Conservation (phyloP, 805 yeast genomes). For the Candida caryicola region DNA sequence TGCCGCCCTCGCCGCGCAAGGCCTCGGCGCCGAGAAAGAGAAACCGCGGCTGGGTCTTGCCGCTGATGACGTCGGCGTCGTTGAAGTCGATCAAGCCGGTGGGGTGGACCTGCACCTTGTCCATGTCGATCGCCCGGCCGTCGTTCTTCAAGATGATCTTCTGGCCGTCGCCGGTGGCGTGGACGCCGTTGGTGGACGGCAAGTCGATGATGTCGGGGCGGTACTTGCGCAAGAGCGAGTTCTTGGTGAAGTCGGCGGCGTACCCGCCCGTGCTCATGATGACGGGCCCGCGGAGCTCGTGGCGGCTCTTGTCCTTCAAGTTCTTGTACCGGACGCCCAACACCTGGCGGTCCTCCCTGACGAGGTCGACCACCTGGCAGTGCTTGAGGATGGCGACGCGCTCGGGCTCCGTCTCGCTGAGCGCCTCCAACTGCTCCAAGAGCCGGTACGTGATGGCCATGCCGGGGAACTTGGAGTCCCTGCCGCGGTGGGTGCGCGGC, state of each 20-base stretch:
- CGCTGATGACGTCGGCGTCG: constrained; percentile 43
- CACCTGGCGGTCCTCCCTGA: constrained; percentile 25
- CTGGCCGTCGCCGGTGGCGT: constrained; percentile 65
- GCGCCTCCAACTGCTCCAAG: constrained; percentile 48
- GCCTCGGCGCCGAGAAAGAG: constrained; percentile 65
- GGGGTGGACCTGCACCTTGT: constrained; percentile 66
- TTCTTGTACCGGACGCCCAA: constrained; percentile 33
- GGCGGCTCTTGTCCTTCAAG: constrained; percentile 28
- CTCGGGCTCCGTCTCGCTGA: constrained; percentile 43
- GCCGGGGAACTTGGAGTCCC: constrained; percentile 62
- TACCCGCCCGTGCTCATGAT: constrained; percentile 65
- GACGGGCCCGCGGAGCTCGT: constrained; percentile 51
- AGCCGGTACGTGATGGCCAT: constrained; percentile 60
- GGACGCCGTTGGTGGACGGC: constrained; percentile 60
- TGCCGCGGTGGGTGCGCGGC: constrained; percentile 79
- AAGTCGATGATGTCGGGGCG: constrained; percentile 56
- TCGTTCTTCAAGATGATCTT: constrained; percentile 49
- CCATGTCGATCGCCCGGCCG: constrained; percentile 59
- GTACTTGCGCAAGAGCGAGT: constrained; percentile 51
- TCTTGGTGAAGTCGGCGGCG: constrained; percentile 59
- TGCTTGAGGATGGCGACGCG: constrained; percentile 28
- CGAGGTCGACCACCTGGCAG: constrained; percentile 37
- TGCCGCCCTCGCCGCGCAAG: constrained; percentile 64
- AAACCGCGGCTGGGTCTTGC: constrained; percentile 44
- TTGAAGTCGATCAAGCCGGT: constrained; percentile 56